Evolutionary conservation across 345 rosid species (phyloP).

Genomic region (Moringa oleifera): DNA sequence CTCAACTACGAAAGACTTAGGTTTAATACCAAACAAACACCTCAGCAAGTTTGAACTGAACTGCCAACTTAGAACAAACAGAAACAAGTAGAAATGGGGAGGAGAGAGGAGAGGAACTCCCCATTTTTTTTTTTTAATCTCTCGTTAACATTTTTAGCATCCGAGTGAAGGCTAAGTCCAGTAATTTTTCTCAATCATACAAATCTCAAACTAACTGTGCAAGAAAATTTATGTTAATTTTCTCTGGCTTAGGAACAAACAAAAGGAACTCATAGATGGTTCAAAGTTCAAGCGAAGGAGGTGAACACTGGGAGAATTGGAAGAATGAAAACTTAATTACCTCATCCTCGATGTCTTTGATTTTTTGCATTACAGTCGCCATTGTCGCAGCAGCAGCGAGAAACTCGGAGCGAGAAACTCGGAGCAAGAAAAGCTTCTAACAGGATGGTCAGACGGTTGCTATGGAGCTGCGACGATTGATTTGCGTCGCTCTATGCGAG

Average conservation of each 20-base stretch:
- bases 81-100: too few relatives aligned
- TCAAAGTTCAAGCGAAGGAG: neutral
- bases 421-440: neutral
- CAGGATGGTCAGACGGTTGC: too few relatives aligned
- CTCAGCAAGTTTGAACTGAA: neutral
- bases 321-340: conserved; percentile 17
- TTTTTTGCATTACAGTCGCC: conserved; percentile 84
- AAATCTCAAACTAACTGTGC: too few relatives aligned
- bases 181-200: too few relatives aligned
- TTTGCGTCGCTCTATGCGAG: neutral
- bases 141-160: too few relatives aligned
- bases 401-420: neutral
- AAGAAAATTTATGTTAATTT: too few relatives aligned
- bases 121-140: too few relatives aligned
- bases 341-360: conserved; percentile 94
- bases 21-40: too few relatives aligned
- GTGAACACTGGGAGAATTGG: neutral
- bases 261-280: neutral
- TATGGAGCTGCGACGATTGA: neutral
- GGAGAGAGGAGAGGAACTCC: too few relatives aligned
- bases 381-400: conserved; percentile 27
- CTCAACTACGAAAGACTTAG: neutral
- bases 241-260: neutral
- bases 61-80: neutral
- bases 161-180: too few relatives aligned